Percentiles rank a stretch among this genome's conserved stretches.
These are phyloP conservation scores for Fusarium sp. DNA, from an alignment of 2,329 filamentous ascomycete genomes.

Conservation along the genomic window DNA sequence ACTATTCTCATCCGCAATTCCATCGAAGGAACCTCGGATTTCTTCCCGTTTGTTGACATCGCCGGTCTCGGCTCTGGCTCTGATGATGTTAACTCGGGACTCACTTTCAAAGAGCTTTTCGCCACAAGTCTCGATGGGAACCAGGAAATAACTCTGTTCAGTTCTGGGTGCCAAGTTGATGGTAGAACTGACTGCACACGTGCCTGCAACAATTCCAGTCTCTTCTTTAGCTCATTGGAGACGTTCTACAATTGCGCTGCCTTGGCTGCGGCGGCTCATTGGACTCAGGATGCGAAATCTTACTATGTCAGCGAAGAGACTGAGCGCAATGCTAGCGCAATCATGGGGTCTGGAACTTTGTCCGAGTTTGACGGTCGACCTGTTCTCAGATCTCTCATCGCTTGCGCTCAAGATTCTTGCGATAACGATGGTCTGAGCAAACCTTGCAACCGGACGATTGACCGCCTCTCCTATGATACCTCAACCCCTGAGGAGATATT, in stretches of 20 bases:
- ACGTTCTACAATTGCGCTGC: constrained; percentile 53
- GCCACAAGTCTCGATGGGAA: constrained; percentile 46
- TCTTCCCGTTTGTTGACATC: constrained; percentile 51
- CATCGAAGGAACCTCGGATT: constrained; percentile 47
- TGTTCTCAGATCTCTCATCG: constrained; percentile 46
- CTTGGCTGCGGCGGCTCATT: constrained; percentile 47
- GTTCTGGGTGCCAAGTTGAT: constrained; percentile 45
- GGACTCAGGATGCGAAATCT: constrained; percentile 42
- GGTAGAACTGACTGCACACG: constrained; percentile 44
- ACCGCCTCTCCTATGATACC: constrained; percentile 33
- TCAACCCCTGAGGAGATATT: constrained; percentile 46
- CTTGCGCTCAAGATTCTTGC: constrained; percentile 49
- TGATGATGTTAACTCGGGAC: constrained; percentile 39
- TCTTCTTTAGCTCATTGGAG: constrained; percentile 49
- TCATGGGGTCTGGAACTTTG: constrained; percentile 48
- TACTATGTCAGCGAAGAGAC: constrained; percentile 47
- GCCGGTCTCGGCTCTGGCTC: constrained; percentile 42
- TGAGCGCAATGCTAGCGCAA: constrained; percentile 48
- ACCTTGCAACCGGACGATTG: constrained; percentile 45
- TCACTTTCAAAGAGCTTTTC: constrained; percentile 49
- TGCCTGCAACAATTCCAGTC: constrained; percentile 44
- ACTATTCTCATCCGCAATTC: constrained; percentile 42
- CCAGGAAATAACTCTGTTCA: constrained; percentile 46
- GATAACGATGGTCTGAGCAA: constrained; percentile 46
- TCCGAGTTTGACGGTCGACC: constrained; percentile 44